These are phyloP conservation scores for Nitzschia palea DNA, from an alignment of 108 stramenopile species.

Conservation along the genomic window DNA sequence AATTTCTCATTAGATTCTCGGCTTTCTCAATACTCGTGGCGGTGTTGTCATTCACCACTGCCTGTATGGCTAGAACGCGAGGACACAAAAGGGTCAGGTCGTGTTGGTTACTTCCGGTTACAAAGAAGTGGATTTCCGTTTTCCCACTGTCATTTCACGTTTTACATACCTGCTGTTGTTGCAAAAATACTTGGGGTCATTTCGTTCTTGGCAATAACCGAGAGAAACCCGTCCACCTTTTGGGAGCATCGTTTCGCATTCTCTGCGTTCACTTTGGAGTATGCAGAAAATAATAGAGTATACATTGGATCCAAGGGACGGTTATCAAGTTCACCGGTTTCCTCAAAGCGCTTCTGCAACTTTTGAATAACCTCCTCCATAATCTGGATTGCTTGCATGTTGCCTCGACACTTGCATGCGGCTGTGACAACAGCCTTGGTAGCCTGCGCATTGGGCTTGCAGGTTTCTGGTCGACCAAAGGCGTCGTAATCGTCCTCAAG, in stretches of 20 bases:
- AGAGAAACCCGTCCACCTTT: not conserved
- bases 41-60: not conserved
- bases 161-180: not conserved
- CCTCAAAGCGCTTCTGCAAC: constrained; percentile 1
- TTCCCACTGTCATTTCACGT: not conserved
- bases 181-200: constrained; percentile 1
- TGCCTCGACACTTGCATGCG: not conserved
- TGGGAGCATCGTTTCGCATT: not conserved
- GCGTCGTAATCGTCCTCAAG: constrained; percentile 16
- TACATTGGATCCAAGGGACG: constrained; percentile 6
- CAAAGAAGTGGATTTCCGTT: no score
- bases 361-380: constrained; percentile 9
- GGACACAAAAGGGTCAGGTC: not conserved
- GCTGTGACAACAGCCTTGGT: not conserved
- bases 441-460: constrained; percentile 9
- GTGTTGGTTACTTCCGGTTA: not conserved
- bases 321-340: constrained; percentile 13
- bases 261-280: not conserved
- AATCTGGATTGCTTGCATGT: not conserved
- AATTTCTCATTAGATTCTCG: not conserved
- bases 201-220: not conserved
- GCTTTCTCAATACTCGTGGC: not conserved
- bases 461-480: not conserved
- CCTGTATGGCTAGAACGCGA: not conserved
- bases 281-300: constrained; percentile 3